Conservation (phyloP, 305 asterid species). For the Fraxinus angustifolia region DNA sequence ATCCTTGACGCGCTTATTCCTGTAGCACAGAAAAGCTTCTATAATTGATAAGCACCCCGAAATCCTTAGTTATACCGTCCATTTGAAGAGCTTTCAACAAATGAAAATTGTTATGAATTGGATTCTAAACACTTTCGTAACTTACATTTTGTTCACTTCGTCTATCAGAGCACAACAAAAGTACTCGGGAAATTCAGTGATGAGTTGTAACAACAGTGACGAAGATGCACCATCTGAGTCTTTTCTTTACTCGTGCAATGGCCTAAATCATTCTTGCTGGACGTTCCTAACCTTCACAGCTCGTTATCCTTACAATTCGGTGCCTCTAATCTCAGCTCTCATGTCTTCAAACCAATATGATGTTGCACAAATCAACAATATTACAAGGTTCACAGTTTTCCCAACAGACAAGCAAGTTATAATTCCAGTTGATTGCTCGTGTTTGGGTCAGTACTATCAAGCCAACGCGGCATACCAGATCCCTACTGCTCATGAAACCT, state of each 20-base stretch:
- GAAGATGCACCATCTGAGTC: slow-evolving; percentile 20
- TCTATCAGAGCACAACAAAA: slow-evolving; percentile 40
- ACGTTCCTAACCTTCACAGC: slow-evolving; percentile 58
- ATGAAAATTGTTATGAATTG: slow-evolving; percentile 28
- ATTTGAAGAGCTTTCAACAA: neutral
- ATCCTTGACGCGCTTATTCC: slow-evolving; percentile 34
- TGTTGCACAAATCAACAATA: slow-evolving; percentile 38
- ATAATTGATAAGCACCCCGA: slow-evolving; percentile 3
- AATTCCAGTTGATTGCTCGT: slow-evolving; percentile 51
- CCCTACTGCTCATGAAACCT: slow-evolving; percentile 21
- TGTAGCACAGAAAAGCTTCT: slow-evolving; percentile 11
- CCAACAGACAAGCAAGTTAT: slow-evolving; percentile 36
- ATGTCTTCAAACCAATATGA: slow-evolving; percentile 40
- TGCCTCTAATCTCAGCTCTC: slow-evolving; percentile 42
- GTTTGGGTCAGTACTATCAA: slow-evolving; percentile 39
- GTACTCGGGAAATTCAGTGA: slow-evolving; percentile 37
- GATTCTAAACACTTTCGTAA: slow-evolving; percentile 15
- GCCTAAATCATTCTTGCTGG: slow-evolving; percentile 33
- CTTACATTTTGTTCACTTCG: slow-evolving; percentile 23
- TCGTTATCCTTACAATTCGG: slow-evolving; percentile 37
- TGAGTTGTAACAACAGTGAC: slow-evolving; percentile 23
- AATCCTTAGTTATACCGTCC: neutral
- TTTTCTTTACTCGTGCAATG: slow-evolving; percentile 45
- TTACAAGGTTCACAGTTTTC: slow-evolving; percentile 28
- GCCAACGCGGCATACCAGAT: slow-evolving; percentile 37